Base-by-base conservation (phyloP, 495 filamentous ascomycete genomes). In the Xylaria palmicola region DNA sequence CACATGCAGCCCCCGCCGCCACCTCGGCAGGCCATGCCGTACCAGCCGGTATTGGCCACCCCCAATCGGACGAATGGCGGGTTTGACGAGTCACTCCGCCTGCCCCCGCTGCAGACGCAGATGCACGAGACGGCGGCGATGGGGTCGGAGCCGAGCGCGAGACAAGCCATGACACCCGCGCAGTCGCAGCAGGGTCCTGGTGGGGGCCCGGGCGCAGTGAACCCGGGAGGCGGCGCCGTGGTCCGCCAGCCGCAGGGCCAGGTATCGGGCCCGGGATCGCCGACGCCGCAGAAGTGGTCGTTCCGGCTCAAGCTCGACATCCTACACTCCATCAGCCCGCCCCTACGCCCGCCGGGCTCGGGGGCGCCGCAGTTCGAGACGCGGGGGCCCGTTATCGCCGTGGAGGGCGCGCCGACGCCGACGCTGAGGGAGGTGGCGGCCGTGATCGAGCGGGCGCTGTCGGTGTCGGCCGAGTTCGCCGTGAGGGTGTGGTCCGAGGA, bases 351-450 rank as follows among this genome's bases (percentile, higher is more conserved):
- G 26, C 79, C 67, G 12, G 74, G 75, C 65, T 72, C 72, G 15
- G 74, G 73, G 34, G 75, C 72, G n/a, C 78, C 73, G 7, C 64
- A 74, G 8, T 72, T 68, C 34, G 74, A 74, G 55, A 72, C 79
- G 24, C 83, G 93, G 40, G 92, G 95, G 0, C 83, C 90, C 1
- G 81, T 97, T 26, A 86, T 98, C 47, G 87, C 90, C 0, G 72
- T 98, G 22, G 94, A 98, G 69, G 91, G 92, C 13, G 59, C 88
- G 22, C 82, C 89, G 51, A 66, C 72, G 2, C 63, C 70, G 1
- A 66, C 87, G 12, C 75, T 89, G 10, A 76, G 78, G 43, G 70
- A 76, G 6, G 79, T 91, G 6, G 79, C 84, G 1, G 71, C 77
- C 19, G 86, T 87, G 62, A 82, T 96, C 3, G 81, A 85, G 41